A percentile compares a stretch with the other conserved stretches of the same genome.
These are phyloP conservation scores for Ceratocystis papillata DNA, from an alignment of 2,329 filamentous ascomycete species.

Conservation along the genomic window DNA sequence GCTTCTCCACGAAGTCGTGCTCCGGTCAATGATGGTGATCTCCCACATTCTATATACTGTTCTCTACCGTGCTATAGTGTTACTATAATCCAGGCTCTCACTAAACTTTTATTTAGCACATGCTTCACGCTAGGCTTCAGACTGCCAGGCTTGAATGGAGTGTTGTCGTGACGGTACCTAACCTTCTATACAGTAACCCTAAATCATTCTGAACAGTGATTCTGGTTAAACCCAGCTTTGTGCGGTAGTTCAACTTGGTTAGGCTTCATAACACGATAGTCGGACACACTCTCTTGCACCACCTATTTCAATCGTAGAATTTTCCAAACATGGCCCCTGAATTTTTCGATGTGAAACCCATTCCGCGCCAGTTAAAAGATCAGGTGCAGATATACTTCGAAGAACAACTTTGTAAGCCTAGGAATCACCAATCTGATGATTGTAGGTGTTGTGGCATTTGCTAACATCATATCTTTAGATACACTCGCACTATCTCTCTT, in stretches of 20 bases:
- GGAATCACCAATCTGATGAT: background rate
- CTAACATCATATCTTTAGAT: constrained; percentile 33
- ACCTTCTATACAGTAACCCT: no score
- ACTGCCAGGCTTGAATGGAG: no score
- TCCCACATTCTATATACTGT: constrained; percentile 3
- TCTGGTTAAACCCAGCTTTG: no score
- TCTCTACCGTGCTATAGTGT: background rate
- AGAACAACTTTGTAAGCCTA: constrained; percentile 28
- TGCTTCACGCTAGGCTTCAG: no score
- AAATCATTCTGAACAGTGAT: no score
- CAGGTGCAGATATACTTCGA: constrained; percentile 24
- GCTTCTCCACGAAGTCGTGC: background rate
- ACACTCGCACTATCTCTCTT: constrained; percentile 53
- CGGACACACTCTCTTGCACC: no score
- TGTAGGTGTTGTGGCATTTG: background rate
- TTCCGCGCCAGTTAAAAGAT: constrained; percentile 20
- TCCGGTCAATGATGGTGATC: constrained; percentile 18
- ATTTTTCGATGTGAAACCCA: constrained; percentile 5
- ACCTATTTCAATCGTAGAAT: background rate
- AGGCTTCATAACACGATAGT: no score
- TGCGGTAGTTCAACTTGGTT: no score
- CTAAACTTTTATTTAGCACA: no score
- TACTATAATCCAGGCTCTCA: no score
- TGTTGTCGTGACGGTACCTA: no score
- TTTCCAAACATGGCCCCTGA: constrained; percentile 7